Evolutionary conservation across 305 asterid species (phyloP), one percentile per base, ranked within the genome.

Genomic region (Striga hermonthica): DNA sequence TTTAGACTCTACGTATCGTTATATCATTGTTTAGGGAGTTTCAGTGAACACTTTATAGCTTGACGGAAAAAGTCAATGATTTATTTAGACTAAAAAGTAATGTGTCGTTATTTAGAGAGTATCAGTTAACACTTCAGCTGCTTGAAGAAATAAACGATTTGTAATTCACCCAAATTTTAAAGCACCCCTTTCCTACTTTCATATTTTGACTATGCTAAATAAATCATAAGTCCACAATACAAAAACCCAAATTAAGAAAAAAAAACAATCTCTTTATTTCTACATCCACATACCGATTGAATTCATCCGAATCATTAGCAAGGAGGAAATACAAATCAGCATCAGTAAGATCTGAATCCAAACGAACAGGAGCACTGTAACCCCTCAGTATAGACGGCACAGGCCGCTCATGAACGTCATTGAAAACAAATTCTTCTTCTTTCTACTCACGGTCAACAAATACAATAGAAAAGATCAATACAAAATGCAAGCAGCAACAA

Each of bases 251-350:
- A n/a, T n/a, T n/a, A n/a, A n/a, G n/a, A n/a, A n/a, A n/a, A n/a
- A n/a, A n/a, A n/a, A n/a, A 31, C 13, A 34, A 14, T 34, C 14
- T 38, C 38, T 1, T 15, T 28, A 28, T 57, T 12, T 48, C 28
- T 58, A 13, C 31, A 47, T 63, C 43, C 38, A 65, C 79, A 43
- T 83, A 93, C 99, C 96, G 90, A 73, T 88, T 93, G 77, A 93
- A 93, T 79, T 90, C 99, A 65, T 93, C 96, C 11, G 96, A 83
- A 81, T 93, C 97, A 75, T 88, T 84, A 59, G 95, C 97, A 37
- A 93, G 95, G 74, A 93, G 96, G 79, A 93, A 85, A 68, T 81
- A 83, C 40, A 93, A 78, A 76, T 93, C 95, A 16, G 55, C 79
- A 12, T 84, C 95, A 3, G 83, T 86, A 72, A 90, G 92, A 77